Evolutionary conservation across 2,329 filamentous ascomycete species (phyloP).

Genomic region (Talaromyces albobiverticillius): DNA sequence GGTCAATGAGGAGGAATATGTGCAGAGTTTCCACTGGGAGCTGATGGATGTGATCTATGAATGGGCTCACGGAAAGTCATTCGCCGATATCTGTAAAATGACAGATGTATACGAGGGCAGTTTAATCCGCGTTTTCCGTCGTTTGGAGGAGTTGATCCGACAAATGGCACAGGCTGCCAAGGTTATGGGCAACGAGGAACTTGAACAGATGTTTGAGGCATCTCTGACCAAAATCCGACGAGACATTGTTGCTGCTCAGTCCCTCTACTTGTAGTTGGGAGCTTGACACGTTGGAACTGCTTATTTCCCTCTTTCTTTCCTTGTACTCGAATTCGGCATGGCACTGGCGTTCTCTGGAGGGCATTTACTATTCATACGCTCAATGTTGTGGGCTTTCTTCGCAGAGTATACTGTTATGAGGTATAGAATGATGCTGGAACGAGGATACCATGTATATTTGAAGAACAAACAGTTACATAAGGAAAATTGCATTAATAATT

Average conservation of each 20-base stretch:
- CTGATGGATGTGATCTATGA: slow-evolving; percentile 94
- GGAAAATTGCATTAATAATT: background rate
- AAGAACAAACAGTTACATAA: background rate
- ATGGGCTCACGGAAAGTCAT: slow-evolving; percentile 87
- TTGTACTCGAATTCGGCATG: slow-evolving; percentile 16
- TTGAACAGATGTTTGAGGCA: slow-evolving; percentile 87
- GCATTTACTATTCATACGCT: background rate
- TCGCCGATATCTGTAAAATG: slow-evolving; percentile 98
- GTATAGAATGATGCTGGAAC: background rate
- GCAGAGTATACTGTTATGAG: background rate
- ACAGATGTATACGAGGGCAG: slow-evolving; percentile 97
- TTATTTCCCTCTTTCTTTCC: slow-evolving; percentile 15
- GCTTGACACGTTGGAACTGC: background rate
- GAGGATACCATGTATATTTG: background rate
- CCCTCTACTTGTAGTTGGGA: slow-evolving; percentile 72
- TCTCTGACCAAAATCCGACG: slow-evolving; percentile 81
- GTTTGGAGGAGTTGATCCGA: slow-evolving; percentile 86
- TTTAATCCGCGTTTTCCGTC: slow-evolving; percentile 91
- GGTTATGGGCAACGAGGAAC: slow-evolving; percentile 95
- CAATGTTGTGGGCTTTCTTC: background rate
- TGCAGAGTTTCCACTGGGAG: slow-evolving; percentile 85
- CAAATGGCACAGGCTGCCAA: slow-evolving; percentile 96
- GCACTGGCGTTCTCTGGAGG: slow-evolving; percentile 15
- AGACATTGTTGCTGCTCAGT: slow-evolving; percentile 93
- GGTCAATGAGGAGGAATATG: slow-evolving; percentile 93